Evolutionary conservation across 225 moss, liverwort and hornwort species (phyloP), one percentile per base, ranked within the genome.

Genomic region (Polytrichum formosum): DNA sequence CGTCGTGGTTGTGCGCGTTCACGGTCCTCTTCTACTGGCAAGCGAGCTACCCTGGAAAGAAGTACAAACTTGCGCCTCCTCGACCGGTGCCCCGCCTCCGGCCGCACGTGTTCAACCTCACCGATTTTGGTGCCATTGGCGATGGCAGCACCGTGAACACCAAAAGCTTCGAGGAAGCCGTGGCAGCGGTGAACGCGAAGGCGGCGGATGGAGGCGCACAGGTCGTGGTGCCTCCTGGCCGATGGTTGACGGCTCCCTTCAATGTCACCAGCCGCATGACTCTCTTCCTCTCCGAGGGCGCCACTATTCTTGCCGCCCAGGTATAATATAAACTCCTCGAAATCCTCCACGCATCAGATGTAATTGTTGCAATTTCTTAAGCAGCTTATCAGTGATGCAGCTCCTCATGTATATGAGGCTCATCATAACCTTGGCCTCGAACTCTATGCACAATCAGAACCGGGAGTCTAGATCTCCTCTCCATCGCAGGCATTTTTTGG

Each of bases 211-310:
- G 90, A 25, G 84, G 84, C 16, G 90, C 74, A 9, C 87, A 90
- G 71, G 75, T 90, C 22, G 79, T 73, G 69, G 80, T 90, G 25
- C 80, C 72, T 16, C 78, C 84, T 30, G 90, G 90, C 20, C 75
- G 73, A 29, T 90, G 90, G 90, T 73, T 90, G 31, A 90, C 90
- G 25, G 87, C 65, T 64, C 87, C 87, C 26, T 90, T 90, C 68
- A 90, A 90, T 66, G 72, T 90, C 25, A 90, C 84, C 72, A 87
- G 90, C 72, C 76, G 75, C 63, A 84, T 90, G 81, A 90, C 87
- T 33, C 76, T 87, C 59, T 87, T 84, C 67, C 84, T 90, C 61
- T 77, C 75, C 20, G 54, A 74, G 6, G 90, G 80, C 2, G 87
- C 87, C 13, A 81, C 79, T 29, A 84, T 87, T 67, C 74, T 77